These are phyloP conservation scores for Ciborinia camelliae DNA, from an alignment of 2,329 filamentous ascomycete species.

Conservation along the genomic window DNA sequence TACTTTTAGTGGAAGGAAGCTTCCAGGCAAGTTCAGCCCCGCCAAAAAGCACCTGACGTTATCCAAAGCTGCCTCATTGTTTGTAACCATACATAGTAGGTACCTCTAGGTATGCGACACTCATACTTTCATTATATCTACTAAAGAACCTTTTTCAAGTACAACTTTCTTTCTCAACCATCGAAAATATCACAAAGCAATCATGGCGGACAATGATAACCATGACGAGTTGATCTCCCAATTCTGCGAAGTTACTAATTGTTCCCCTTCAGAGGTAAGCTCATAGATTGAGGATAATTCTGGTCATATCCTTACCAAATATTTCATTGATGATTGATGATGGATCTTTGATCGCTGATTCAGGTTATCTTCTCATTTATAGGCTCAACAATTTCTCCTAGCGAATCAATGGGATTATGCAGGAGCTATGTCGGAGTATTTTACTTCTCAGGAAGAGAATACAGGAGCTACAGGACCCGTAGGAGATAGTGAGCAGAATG, in stretches of 20 bases:
- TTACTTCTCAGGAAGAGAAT: constrained; percentile 53
- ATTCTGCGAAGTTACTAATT: constrained; percentile 56
- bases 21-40: constrained; percentile 2
- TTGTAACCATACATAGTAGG: not conserved
- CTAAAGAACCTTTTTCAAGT: not conserved
- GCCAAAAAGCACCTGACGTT: constrained; percentile 16
- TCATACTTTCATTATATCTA: not conserved
- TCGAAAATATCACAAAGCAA: constrained; percentile 35
- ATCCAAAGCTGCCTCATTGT: constrained; percentile 24
- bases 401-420: constrained; percentile 65
- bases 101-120: too few relatives aligned
- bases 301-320: not conserved
- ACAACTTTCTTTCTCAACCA: too few relatives aligned
- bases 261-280: constrained; percentile 47
- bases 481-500: constrained; percentile 38
- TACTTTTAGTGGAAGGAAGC: constrained; percentile 6
- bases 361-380: not conserved
- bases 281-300: not conserved
- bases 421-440: constrained; percentile 60
- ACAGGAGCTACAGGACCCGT: constrained; percentile 45
- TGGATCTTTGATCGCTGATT: not conserved
- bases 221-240: constrained; percentile 48
- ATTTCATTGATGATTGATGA: not conserved
- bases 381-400: constrained; percentile 67
- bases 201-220: constrained; percentile 38